Base-by-base conservation (phyloP, 2,329 filamentous ascomycete genomes). In the Orbilia oligospora region DNA sequence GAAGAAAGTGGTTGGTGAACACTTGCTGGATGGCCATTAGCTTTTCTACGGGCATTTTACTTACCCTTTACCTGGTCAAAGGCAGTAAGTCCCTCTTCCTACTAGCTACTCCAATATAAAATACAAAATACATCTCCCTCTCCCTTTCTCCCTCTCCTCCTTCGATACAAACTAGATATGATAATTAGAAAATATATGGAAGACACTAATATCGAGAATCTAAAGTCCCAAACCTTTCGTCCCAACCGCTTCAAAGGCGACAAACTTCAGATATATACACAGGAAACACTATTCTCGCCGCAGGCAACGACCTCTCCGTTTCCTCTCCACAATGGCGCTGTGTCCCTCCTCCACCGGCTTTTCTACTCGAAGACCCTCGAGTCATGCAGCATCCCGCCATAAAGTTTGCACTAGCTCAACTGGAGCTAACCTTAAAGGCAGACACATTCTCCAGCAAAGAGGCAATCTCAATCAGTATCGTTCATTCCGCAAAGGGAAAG, bases 401-500 rank as follows among this genome's bases (percentile, higher is more conserved):
- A 0, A n/a, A 63, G 12, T 30, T 56, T n/a, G 67, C 73, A 5
- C 30, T 71, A 14, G 73, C 49, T 30, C 30, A 71, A 5, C 41
- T 71, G 5, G 24, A 65, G 20, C 1, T 67, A 5, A 46, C 53
- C 30, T 36, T 77, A 18, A 51, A 63, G 20, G 41, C 61, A 12
- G 49, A 68, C 14, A 33, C 67, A 6, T 5, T 53, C 5, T 18
- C n/a, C 2, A 46, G 33, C 53, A 77, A 77, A n/a, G 73, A 77
- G 44, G 73, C 73, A 30, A n/a, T 77, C 9, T 58, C 73, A 5
- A 51, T 77, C 67, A 77, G 73, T 41, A 65, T 77, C 44, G 67
- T 71, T 18, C 73, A 77, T n/a, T 44, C 73, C 22, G 67, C 73
- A 18, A 71, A 51, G 30, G 73, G 73, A 49, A 77, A 77, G 44